phyloP scores from a whole-genome alignment of 805 yeast genomes.

The Saccharomycopsis olivae region DNA sequence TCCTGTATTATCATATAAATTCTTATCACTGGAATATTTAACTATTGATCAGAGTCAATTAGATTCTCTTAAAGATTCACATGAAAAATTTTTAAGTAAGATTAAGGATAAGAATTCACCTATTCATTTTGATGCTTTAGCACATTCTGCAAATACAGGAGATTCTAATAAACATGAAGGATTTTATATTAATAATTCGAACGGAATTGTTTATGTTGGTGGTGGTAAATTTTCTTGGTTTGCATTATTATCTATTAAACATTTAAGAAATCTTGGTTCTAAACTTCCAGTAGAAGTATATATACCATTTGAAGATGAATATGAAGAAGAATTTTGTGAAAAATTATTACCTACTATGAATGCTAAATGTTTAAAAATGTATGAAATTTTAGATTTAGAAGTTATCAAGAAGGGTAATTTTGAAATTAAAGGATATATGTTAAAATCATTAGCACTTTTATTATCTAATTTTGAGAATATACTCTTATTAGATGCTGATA shows the following conservation, averaged over 20 bases:
- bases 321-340: slow-evolving; percentile 62
- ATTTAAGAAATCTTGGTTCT: slow-evolving; percentile 57
- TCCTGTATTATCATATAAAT: slow-evolving; percentile 5
- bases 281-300: slow-evolving; percentile 73
- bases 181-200: neutral
- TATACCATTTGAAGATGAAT: slow-evolving; percentile 60
- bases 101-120: neutral
- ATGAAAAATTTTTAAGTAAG: slow-evolving; percentile 4
- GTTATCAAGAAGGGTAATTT: slow-evolving; percentile 31
- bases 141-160: neutral
- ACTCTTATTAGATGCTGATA: slow-evolving; percentile 66
- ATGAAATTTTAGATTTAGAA: slow-evolving; percentile 34
- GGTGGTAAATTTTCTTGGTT: slow-evolving; percentile 74
- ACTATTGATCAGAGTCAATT: slow-evolving; percentile 8
- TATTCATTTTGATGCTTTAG: neutral
- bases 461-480: slow-evolving; percentile 67
- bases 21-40: slow-evolving; percentile 1
- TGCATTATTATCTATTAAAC: slow-evolving; percentile 52
- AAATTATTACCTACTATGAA: slow-evolving; percentile 47
- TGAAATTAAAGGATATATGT: slow-evolving; percentile 54
- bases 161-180: neutral
- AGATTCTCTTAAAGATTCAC: slow-evolving; percentile 9
- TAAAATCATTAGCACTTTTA: slow-evolving; percentile 57
- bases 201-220: slow-evolving; percentile 50
- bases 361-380: slow-evolving; percentile 58